phyloP scores from a whole-genome alignment of 139 green algal species.

The Gonium pectorale region DNA sequence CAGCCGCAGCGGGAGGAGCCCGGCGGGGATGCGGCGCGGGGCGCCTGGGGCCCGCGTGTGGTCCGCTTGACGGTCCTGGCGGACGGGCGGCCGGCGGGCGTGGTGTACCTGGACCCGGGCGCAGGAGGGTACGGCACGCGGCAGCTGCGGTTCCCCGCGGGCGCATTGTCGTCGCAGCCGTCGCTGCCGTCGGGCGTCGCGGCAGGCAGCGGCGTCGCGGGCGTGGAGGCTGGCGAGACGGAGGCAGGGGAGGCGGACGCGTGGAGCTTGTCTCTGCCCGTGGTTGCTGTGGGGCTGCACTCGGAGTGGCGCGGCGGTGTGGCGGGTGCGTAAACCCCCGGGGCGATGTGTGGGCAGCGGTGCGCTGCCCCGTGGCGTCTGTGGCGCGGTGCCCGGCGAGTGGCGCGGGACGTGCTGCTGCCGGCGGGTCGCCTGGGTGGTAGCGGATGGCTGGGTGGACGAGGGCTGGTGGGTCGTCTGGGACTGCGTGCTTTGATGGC shows the following conservation, averaged over 20 bases:
- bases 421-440: no score
- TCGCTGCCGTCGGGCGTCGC: background rate
- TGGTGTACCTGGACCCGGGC: slow-evolving; percentile 45
- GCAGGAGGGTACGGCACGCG: slow-evolving; percentile 46
- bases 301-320: slow-evolving; percentile 18
- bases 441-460: no score
- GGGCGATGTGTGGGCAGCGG: no score
- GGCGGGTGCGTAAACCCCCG: background rate
- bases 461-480: no score
- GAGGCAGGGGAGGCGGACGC: background rate
- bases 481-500: no score
- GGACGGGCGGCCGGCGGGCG: background rate
- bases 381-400: no score
- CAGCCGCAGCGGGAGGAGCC: no score
- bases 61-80: background rate
- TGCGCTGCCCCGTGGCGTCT: no score
- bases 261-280: background rate
- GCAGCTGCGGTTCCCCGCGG: slow-evolving; percentile 18
- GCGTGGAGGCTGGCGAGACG: background rate
- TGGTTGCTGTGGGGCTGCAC: slow-evolving; percentile 28
- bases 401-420: no score
- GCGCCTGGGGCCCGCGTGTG: slow-evolving; percentile 10
- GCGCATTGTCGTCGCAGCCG: background rate
- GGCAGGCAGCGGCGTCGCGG: no score
- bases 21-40: no score